Percentiles rank a stretch among this genome's conserved stretches.
Conservation (phyloP, 768 basidiomycete species). For the Boletales sp. region DNA sequence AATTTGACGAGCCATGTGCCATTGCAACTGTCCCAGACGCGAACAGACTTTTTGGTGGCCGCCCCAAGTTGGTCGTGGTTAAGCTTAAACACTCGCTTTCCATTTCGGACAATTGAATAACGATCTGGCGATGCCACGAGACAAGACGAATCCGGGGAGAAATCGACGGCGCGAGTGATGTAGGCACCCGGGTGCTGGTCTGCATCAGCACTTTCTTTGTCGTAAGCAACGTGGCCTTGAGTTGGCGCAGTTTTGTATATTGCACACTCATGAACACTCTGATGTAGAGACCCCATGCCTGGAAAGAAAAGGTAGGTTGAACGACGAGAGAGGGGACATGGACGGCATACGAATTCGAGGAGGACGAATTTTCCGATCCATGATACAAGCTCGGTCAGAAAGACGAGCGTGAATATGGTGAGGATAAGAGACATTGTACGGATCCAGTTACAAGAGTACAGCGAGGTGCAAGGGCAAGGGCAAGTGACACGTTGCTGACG, state of each 20-base stretch:
- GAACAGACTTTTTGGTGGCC: background rate
- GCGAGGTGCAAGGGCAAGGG: no score
- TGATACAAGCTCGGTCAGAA: constrained; percentile 77
- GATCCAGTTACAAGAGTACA: background rate
- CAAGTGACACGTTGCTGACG: no score
- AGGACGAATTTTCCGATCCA: constrained; percentile 90
- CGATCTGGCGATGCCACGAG: background rate
- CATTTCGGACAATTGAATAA: background rate
- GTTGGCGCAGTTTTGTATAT: no score
- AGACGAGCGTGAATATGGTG: constrained; percentile 77
- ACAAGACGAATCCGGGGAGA: background rate
- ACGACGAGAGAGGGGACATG: background rate
- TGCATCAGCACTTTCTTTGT: no score
- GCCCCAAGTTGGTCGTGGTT: background rate
- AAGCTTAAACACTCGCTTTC: no score
- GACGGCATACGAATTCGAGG: constrained; percentile 64
- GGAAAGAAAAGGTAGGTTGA: constrained; percentile 5
- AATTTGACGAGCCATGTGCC: background rate
- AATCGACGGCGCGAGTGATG: background rate
- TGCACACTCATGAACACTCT: no score
- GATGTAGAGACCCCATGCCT: no score
- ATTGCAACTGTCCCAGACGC: background rate
- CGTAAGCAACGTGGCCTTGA: no score
- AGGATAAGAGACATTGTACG: constrained; percentile 70
- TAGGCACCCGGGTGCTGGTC: no score